Evolutionary conservation across 805 yeast species (phyloP), one percentile per base, ranked within the genome.

Genomic region (Candida cerambycidarum): DNA sequence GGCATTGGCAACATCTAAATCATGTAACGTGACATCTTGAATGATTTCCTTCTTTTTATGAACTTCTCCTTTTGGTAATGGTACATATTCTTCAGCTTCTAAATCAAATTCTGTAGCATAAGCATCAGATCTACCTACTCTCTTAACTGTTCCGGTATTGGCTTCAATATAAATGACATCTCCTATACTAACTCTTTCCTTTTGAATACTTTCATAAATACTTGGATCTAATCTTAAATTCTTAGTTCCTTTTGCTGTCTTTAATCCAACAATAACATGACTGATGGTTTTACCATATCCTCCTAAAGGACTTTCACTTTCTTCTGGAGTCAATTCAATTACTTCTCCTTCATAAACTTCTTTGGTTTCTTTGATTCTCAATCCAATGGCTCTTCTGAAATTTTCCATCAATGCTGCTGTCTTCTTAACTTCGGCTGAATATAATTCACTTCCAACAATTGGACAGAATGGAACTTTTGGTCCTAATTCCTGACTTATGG

Each of bases 291-390:
- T 93, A 46, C 99, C 99, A 62, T 93, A 95, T 5, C 98, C 98
- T 37, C 98, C 97, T 51, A 92, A 72, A 16, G 98, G 97, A 65
- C 93, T 88, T 65, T 92, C 97, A 24, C 95, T 85, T 69, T 93
- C 98, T 66, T 89, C 96, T 2, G 97, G 97, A 2, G 92, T 85
- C 55, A 92, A 73, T 62, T 92, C 99, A 18, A 95, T 92, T 39
- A 93, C 97, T 65, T 93, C 99, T 50, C 99, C 99, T 65, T 93
- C 98, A 58, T 92, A 93, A 6, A 93, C 96, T 64, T 93, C 99
- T 60, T 93, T 93, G 17, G 95, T 89, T 67, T 93, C 99, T 63
- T 90, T 92, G 60, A 93, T 89, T 67, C 97, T 80, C 49, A 93
- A 77, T 3, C 99, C 97, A 63, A 93, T 93, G 29, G 98, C 96